Percentiles rank a stretch among this genome's conserved stretches.
Evolutionary conservation across 2,329 filamentous ascomycete species (phyloP).

Genomic region (Sclerotinia subarctica): DNA sequence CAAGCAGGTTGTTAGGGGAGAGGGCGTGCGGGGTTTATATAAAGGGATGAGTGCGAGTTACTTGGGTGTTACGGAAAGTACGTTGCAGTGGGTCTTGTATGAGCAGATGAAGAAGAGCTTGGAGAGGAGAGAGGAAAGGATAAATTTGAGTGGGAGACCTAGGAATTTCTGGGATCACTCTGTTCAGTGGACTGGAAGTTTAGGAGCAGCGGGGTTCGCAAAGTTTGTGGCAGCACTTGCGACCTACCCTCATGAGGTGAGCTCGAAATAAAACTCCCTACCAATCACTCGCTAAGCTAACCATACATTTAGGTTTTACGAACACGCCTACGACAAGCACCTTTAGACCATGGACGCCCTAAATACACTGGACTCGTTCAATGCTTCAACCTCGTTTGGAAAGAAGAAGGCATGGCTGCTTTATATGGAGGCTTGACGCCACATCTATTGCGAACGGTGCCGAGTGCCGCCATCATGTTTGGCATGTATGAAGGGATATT

Average conservation of each 20-base stretch:
- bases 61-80: conserved; percentile 84
- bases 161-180: conserved; percentile 70
- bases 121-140: conserved; percentile 58
- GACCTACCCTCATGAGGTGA: conserved; percentile 89
- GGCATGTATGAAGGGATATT: conserved; percentile 62
- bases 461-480: conserved; percentile 94
- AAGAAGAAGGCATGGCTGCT: conserved; percentile 80
- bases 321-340: conserved; percentile 80
- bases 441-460: conserved; percentile 86
- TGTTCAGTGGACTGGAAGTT: conserved; percentile 74
- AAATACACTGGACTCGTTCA: conserved; percentile 89
- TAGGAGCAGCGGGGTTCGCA: conserved; percentile 74
- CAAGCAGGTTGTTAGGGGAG: conserved; percentile 72
- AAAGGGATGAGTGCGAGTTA: conserved; percentile 90
- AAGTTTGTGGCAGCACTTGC: conserved; percentile 81
- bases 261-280: conserved; percentile 28
- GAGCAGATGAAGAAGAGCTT: conserved; percentile 85
- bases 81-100: conserved; percentile 90
- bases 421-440: conserved; percentile 90
- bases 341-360: conserved; percentile 64
- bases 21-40: conserved; percentile 81
- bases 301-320: conserved; percentile 60
- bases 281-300: conserved; percentile 12
- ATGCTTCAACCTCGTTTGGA: conserved; percentile 84
- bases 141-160: conserved; percentile 55